Evolutionary conservation across 768 basidiomycete genomes (phyloP), one percentile per base, ranked within the genome.

Genomic region (Phanerochaete sordida): DNA sequence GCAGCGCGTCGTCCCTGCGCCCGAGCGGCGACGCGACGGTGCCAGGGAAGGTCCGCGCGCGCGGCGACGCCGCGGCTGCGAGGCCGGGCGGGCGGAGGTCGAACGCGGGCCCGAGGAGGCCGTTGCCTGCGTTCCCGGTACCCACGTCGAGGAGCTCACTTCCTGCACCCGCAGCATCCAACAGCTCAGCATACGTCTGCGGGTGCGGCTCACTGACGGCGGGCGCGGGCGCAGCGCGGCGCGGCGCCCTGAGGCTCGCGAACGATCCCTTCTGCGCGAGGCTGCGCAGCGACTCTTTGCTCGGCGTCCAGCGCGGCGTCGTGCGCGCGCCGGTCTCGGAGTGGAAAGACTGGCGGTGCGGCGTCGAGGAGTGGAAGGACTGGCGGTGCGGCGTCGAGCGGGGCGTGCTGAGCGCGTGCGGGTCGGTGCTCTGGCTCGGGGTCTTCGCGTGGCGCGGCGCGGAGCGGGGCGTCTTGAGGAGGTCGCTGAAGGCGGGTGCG

Each of bases 41-140:
- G 23, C 24, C 59, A 8, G 59, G 28, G 53, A 48, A 60, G 6
- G 61, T 52, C 61, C 47, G 28, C 50, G 56, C 21, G 16, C 61
- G 48, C 15, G 49, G 61, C 13, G 35, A 62, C 39, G 9, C 35
- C 12, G 45, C 44, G 19, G 9, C 35, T 4, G 45, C 44, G 19
- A 55, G 51, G 28, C 9, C 28, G 1, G 59, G 53, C 33, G 59
- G 59, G 2, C 23, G 52, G 23, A 62, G 50, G 44, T 62, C 61
- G 26, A 62, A 62, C 33, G 61, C 61, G 31, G 61, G 61, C 13
- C 61, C 61, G 9, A 62, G 33, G 31, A 50, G 26, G 19, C 59
- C 59, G 11, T 48, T 15, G 2, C 31, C 57, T 56, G 11, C 7
- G 7, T 16, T 12, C n/a, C n/a, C n/a, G n/a, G n/a, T n/a, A n/a